Base-by-base conservation (phyloP, 139 green algal species). In the Chlorella sp. region DNA sequence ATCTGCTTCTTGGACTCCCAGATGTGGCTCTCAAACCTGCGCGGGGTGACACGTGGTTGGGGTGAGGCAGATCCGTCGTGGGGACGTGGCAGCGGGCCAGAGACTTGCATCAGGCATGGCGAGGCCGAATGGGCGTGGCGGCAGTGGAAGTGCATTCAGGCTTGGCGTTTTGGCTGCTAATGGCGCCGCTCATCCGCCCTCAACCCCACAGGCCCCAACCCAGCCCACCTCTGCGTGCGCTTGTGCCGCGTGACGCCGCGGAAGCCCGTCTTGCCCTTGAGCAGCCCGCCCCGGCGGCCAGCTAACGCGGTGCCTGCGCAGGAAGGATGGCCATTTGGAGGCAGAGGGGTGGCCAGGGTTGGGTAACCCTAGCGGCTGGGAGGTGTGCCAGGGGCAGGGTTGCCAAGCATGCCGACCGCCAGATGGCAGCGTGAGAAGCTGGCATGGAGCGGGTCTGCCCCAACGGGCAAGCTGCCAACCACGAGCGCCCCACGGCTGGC, bases 1-100 rank as follows among this genome's bases (percentile, higher is more conserved):
- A 86, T 64, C 38, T 90, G 87, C 43, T 90, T 90, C 83, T 90
- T 90, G 16, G 17, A 40, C 75, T 88, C 76, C 87, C 87, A 90
- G 60, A 90, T 88, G 77, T 90, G 87, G 40, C 76, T 82, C 76
- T 90, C 87, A 56, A 86, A 88, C 60, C 86, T 73, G 41, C 56
- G 65, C 1, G 32, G 78, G 6, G 19, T n/a, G 38, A n/a, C 19
- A 16, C 1, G 20, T 26, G 28, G 75, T 26, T 20, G 8, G 51
- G 51, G 51, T 51, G 64, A 22, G 13, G 30, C 17, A 24, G 30
- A n/a, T n/a, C n/a, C n/a, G 17, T 26, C 36, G 32, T 5, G 64
- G 40, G 24, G 7, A n/a, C 56, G 9, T 24, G 16, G n/a, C 17
- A n/a, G 17, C 5, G n/a, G 14, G 24, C 17, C 24, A 44, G 67